Evolutionary conservation across 441 rosid genomes (phyloP), one percentile per base, ranked within the genome.

Genomic region (Adansonia madagascariensis): DNA sequence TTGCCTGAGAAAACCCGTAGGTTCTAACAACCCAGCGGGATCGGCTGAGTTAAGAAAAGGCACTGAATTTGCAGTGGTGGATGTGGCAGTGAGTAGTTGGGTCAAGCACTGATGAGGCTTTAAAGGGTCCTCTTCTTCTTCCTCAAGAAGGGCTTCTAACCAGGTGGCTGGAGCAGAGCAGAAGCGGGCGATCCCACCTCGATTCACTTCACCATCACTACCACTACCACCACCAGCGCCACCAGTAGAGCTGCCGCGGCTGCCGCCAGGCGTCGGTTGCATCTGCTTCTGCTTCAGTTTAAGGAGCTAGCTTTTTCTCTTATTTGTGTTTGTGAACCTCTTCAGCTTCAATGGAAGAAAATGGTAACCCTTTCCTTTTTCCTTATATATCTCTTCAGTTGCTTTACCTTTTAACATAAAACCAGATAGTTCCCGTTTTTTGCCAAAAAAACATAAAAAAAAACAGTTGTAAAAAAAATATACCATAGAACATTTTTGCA

Each of bases 111-210:
- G 93, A 81, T 75, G 84, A 14, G 88, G 87, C 82, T 87, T 89
- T 59, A 91, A 77, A 4, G 89, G 89, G 78, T 89, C 92, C 76
- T 88, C 97, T 53, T 85, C 94, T 39, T 86, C 91, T 62, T 88
- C 94, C 59, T 89, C 92, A 1, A 92, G 86, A 44, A 92, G 90
- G 7, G 91, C 90, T 75, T 89, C 94, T 43, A 92, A 81, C 97
- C 97, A 92, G 24, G 87, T 82, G 39, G 91, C 86, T 18, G 97
- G 97, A 78, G 94, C 95, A 17, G 94, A 92, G 24, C 92, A 88
- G 82, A 84, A 85, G 69, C 94, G 87, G 53, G 91, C 81, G 15
- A 92, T 85, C 39, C 92, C 90, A 64, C 83, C 79, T 50, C 93
- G 89, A 75, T 79, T 83, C 65, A 81, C 27, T 70, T 84, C 90